Conservation (phyloP, 2,329 filamentous ascomycete genomes). For the Scedosporium minutisporum region DNA sequence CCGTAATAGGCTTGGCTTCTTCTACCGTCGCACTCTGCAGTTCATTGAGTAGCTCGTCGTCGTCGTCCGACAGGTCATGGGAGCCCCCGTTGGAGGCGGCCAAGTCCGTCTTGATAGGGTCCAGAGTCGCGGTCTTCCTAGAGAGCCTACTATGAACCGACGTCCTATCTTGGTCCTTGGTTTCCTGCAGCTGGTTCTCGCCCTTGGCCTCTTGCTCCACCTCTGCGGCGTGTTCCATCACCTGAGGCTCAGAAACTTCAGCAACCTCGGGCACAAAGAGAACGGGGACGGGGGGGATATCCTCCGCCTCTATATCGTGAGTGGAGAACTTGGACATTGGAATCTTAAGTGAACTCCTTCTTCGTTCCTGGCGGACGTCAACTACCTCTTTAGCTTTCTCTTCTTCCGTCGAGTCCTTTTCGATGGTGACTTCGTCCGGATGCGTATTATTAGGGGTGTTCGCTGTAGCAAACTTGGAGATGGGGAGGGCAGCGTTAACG, state of each 20-base stretch:
- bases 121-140: constrained; percentile 28
- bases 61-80: constrained; percentile 54
- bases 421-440: not conserved
- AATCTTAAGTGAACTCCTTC: constrained; percentile 11
- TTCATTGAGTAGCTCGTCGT: constrained; percentile 79
- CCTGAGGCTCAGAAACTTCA: not conserved
- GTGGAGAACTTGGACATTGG: constrained; percentile 36
- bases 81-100: constrained; percentile 15
- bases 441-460: not conserved
- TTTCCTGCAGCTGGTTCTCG: constrained; percentile 6
- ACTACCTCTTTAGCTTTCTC: constrained; percentile 5
- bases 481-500: not conserved
- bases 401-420: constrained; percentile 6
- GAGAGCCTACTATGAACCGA: constrained; percentile 19
- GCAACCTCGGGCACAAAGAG: not conserved
- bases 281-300: not conserved
- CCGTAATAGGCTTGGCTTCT: constrained; percentile 70
- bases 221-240: not conserved
- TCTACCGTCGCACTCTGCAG: constrained; percentile 71
- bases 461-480: not conserved
- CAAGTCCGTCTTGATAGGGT: constrained; percentile 47
- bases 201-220: not conserved
- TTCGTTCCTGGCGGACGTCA: not conserved
- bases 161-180: constrained; percentile 16
- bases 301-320: constrained; percentile 18